Evolutionary conservation across 345 rosid genomes (phyloP).

Genomic region (Brassica incana): DNA sequence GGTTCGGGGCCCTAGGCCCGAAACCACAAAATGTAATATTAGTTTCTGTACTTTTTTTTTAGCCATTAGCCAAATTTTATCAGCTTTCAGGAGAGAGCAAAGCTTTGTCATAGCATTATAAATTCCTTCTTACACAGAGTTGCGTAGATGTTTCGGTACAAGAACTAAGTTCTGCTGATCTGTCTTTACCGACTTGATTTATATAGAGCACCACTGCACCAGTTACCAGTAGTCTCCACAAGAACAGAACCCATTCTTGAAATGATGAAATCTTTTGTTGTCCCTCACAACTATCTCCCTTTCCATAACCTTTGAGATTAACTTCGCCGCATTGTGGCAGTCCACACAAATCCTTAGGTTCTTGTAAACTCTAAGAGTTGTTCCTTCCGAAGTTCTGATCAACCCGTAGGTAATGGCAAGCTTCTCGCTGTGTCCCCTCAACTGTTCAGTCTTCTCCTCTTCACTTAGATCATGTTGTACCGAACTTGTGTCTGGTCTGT

Average conservation of each 20-base stretch:
- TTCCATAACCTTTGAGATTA: conserved; percentile 48
- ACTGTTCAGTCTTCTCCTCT: conserved; percentile 51
- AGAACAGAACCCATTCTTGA: conserved; percentile 56
- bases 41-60: background rate
- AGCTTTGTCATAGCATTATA: background rate
- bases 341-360: conserved; percentile 64
- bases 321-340: conserved; percentile 64
- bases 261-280: conserved; percentile 70
- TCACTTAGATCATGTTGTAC: conserved; percentile 61
- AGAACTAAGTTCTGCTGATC: conserved; percentile 1
- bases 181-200: background rate
- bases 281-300: conserved; percentile 67
- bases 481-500: conserved; percentile 48
- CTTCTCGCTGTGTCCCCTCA: conserved; percentile 58
- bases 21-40: too few species aligned
- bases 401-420: conserved; percentile 61
- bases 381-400: conserved; percentile 50
- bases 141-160: background rate
- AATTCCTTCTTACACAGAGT: background rate
- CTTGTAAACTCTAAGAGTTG: conserved; percentile 55
- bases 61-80: background rate
- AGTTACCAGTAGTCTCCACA: conserved; percentile 38
- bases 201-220: background rate
- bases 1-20: too few species aligned
- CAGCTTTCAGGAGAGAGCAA: background rate